Evolutionary conservation across 768 basidiomycete genomes (phyloP).

Genomic region (Calocera cornea): DNA sequence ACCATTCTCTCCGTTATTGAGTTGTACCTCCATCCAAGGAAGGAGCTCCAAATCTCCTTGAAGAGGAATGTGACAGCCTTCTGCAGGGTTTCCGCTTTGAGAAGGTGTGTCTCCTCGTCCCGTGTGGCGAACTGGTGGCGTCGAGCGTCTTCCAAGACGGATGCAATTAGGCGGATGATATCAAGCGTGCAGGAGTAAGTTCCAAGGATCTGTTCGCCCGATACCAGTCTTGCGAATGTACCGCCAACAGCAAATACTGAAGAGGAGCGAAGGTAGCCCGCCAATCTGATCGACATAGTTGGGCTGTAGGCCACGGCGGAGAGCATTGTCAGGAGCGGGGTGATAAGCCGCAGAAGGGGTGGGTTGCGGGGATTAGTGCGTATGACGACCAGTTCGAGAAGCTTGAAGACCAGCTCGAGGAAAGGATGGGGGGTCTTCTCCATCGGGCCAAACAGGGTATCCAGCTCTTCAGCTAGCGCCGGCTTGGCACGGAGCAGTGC

Average conservation of each 20-base stretch:
- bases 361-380: background rate
- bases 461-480: background rate
- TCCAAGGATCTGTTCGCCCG: background rate
- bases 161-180: background rate
- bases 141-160: background rate
- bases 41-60: background rate
- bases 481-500: constrained; percentile 13
- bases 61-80: background rate
- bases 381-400: background rate
- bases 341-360: constrained; percentile 2
- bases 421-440: background rate
- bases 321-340: constrained; percentile 11
- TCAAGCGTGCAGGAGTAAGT: background rate
- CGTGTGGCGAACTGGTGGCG: background rate
- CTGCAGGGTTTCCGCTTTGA: background rate
- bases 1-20: background rate
- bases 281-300: background rate
- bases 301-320: background rate
- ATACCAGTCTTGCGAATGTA: background rate
- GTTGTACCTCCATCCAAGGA: background rate
- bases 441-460: background rate
- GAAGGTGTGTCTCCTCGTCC: background rate
- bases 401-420: background rate
- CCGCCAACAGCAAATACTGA: background rate
- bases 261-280: background rate